Percentiles rank a stretch among this genome's conserved stretches.
These are phyloP conservation scores for Mollisia scopiformis DNA, from an alignment of 2,329 filamentous ascomycete species.

Conservation along the genomic window DNA sequence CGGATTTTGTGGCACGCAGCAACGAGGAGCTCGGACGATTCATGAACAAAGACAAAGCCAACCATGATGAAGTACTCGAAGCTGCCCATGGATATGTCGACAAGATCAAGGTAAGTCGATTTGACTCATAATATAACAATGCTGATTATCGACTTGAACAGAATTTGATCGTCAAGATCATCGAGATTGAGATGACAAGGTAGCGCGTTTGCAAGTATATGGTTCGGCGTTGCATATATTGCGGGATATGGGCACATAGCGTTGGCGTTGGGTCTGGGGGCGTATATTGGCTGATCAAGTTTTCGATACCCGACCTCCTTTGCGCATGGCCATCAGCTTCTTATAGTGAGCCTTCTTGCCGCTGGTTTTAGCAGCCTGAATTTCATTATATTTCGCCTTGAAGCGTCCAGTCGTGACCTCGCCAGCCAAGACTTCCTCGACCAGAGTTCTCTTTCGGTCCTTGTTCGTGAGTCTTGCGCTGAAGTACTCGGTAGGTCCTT, in stretches of 20 bases:
- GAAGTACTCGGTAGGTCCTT: constrained; percentile 87
- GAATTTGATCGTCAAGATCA: constrained; percentile 15
- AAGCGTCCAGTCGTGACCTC: constrained; percentile 72
- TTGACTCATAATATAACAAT: not conserved
- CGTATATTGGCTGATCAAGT: constrained; percentile 5
- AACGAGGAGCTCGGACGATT: constrained; percentile 54
- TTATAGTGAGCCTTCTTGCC: constrained; percentile 93
- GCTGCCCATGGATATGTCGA: constrained; percentile 60
- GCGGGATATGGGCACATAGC: no score
- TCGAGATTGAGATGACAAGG: constrained; percentile 7
- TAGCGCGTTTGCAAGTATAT: not conserved
- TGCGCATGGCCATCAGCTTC: constrained; percentile 59
- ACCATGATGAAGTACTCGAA: constrained; percentile 67
- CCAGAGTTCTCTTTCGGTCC: constrained; percentile 83
- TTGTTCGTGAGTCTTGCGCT: constrained; percentile 81
- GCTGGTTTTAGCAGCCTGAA: constrained; percentile 80
- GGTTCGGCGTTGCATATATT: no score
- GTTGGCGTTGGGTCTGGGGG: not conserved
- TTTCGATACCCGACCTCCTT: constrained; percentile 22
- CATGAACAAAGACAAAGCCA: constrained; percentile 61
- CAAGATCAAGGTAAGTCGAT: constrained; percentile 39
- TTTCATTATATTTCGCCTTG: constrained; percentile 83
- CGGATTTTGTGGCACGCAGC: constrained; percentile 51
- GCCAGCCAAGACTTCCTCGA: constrained; percentile 78
- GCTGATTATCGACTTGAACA: constrained; percentile 10